Evolutionary conservation across 495 filamentous ascomycete species (phyloP).

Genomic region (Staphylotrichum longicolle): DNA sequence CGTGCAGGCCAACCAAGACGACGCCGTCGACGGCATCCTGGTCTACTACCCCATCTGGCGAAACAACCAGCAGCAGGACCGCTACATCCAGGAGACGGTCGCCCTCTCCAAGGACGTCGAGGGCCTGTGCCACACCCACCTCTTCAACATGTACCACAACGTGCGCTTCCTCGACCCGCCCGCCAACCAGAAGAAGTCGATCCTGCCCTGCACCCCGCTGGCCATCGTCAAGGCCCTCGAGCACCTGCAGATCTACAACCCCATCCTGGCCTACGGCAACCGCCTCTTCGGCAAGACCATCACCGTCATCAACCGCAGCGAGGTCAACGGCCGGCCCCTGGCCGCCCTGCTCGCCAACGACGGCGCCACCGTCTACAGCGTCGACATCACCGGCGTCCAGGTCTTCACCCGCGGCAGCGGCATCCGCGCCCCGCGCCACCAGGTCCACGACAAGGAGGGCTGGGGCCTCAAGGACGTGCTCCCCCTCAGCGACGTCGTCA

Average conservation of each 20-base stretch:
- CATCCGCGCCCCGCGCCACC: constrained; percentile 74
- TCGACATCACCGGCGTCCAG: constrained; percentile 91
- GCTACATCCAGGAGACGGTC: constrained; percentile 94
- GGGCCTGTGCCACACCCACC: constrained; percentile 86
- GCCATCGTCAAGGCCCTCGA: constrained; percentile 96
- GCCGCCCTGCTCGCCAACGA: constrained; percentile 97
- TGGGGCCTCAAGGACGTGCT: constrained; percentile 75
- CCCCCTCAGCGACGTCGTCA: constrained; percentile 87
- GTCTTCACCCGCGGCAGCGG: constrained; percentile 85
- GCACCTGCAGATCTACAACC: constrained; percentile 92
- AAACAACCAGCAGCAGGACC: constrained; percentile 71
- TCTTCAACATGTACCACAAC: constrained; percentile 99
- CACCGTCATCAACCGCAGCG: constrained; percentile 90
- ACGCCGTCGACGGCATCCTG: constrained; percentile 83
- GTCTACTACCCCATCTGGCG: constrained; percentile 97
- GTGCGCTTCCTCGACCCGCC: constrained; percentile 84
- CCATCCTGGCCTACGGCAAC: constrained; percentile 91
- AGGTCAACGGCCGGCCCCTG: constrained; percentile 91
- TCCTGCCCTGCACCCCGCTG: constrained; percentile 92
- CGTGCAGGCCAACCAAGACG: constrained; percentile 75
- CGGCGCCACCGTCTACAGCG: constrained; percentile 89
- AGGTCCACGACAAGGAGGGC: constrained; percentile 74
- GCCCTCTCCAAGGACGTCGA: constrained; percentile 90
- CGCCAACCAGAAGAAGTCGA: constrained; percentile 74
- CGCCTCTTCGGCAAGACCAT: constrained; percentile 86